phyloP scores from a whole-genome alignment of 805 yeast species.

The Metschnikowia noctiluminum region DNA sequence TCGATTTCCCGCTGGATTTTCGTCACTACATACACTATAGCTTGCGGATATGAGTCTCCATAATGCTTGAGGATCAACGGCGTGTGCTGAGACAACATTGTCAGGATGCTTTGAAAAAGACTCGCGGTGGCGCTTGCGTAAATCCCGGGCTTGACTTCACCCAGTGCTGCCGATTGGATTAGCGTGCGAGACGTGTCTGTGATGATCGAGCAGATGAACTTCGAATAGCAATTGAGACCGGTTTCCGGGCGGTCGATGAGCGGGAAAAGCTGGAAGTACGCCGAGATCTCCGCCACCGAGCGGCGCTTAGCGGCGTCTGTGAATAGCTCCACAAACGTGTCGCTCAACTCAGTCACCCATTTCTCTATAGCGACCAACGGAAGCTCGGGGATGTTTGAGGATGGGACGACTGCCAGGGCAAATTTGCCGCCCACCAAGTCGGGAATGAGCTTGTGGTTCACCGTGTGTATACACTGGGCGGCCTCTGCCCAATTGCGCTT shows the following conservation, averaged over 20 bases:
- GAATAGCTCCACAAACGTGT: slow-evolving; percentile 60
- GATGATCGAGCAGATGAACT: slow-evolving; percentile 80
- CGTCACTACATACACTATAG: slow-evolving; percentile 64
- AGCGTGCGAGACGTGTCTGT: slow-evolving; percentile 73
- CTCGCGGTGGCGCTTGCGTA: slow-evolving; percentile 61
- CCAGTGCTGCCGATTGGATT: slow-evolving; percentile 39
- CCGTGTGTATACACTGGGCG: slow-evolving; percentile 56
- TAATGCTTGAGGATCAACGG: slow-evolving; percentile 73
- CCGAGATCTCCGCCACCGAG: slow-evolving; percentile 68
- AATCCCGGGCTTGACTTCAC: slow-evolving; percentile 41
- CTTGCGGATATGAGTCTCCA: slow-evolving; percentile 45
- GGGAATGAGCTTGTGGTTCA: slow-evolving; percentile 46
- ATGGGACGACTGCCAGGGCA: slow-evolving; percentile 80
- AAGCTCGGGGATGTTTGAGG: slow-evolving; percentile 76
- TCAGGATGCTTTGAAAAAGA: slow-evolving; percentile 79
- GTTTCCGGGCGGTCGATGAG: slow-evolving; percentile 65
- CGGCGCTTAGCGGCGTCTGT: slow-evolving; percentile 61
- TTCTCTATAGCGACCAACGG: slow-evolving; percentile 56
- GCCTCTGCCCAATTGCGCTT: slow-evolving; percentile 73
- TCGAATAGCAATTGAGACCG: slow-evolving; percentile 80
- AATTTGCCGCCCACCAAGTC: slow-evolving; percentile 58
- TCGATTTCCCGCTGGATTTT: slow-evolving; percentile 86
- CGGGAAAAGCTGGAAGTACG: slow-evolving; percentile 85
- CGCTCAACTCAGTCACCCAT: slow-evolving; percentile 59
- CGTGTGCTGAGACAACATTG: slow-evolving; percentile 82